Evolutionary conservation across 1,139 yeast species (phyloP), one percentile per base, ranked within the genome.

Genomic region (Sugiyamaella novakii): DNA sequence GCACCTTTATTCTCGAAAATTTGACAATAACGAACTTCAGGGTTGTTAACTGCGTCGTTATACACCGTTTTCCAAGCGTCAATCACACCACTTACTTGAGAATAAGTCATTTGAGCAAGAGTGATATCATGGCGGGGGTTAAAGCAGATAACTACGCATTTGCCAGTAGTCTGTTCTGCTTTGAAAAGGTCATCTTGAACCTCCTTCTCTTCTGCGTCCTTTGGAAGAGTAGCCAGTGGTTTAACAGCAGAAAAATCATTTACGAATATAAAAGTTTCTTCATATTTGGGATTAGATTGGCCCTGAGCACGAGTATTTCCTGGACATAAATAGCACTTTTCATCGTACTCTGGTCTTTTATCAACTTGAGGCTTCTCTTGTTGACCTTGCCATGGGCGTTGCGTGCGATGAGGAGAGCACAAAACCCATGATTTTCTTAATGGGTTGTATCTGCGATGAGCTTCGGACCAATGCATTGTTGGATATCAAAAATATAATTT

Each of bases 331-430:
- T 81, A 84, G 65, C 92, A 84, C 54, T 77, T 77, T 24, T 79
- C 78, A 60, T 84, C 92, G 61, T 79, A 83, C 36, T 63, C 69
- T 1, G 86, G 84, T 53, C 77, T 70, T 33, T 66, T 60, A 17
- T 70, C 73, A 47, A 68, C 72, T 48, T 67, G 66, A 21, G 75
- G 67, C 41, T 72, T 74, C 63, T 84, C 91, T 56, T 80, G 75
- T 56, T 83, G 87, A 42, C 91, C 91, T 65, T 82, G 86, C 92
- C 91, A 84, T 18, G 89, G 91, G 57, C 92, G 76, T 64, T 83
- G 83, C 29, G 89, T 80, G 52, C 92, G 72, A 62, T 84, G 92
- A 4, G 92, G 92, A 6, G 89, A 83, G 49, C 86, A 84, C 47
- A 84, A 71, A 25, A 84, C 80, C 78, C 83, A 83, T 19, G 76